Evolutionary conservation across 768 basidiomycete genomes (phyloP).

Genomic region (Hysterangium stoloniferum): DNA sequence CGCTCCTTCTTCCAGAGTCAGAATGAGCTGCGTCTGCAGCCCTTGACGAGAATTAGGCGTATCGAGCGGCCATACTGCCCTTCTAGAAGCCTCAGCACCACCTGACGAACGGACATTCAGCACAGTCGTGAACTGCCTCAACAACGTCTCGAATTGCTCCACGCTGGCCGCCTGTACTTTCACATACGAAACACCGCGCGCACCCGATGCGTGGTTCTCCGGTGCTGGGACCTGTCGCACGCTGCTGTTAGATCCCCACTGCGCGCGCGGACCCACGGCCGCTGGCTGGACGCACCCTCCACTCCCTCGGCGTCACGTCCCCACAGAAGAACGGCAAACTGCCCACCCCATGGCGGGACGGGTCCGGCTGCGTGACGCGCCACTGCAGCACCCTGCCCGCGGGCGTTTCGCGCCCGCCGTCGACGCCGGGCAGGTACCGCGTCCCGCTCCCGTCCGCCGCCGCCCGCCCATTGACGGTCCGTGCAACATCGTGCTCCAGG

Average conservation of each 20-base stretch:
- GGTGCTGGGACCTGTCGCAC: constrained; percentile 43
- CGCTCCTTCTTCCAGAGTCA: constrained; percentile 26
- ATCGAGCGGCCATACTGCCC: constrained; percentile 38
- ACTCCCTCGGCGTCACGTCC: constrained; percentile 53
- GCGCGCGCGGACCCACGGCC: background rate
- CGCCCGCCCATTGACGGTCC: constrained; percentile 47
- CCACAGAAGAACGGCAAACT: constrained; percentile 66
- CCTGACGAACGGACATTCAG: constrained; percentile 34
- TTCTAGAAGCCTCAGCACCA: constrained; percentile 12
- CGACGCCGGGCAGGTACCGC: constrained; percentile 36
- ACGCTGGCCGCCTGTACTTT: constrained; percentile 30
- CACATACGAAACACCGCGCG: constrained; percentile 43
- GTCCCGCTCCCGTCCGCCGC: constrained; percentile 29
- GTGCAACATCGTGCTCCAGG: constrained; percentile 38
- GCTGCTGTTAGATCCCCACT: background rate
- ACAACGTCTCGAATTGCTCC: constrained; percentile 23
- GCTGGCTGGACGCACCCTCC: constrained; percentile 39
- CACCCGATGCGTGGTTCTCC: constrained; percentile 39
- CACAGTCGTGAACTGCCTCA: constrained; percentile 39
- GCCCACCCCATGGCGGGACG: constrained; percentile 22
- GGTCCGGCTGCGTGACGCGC: constrained; percentile 41
- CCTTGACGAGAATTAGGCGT: constrained; percentile 22
- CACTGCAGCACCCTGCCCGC: constrained; percentile 54
- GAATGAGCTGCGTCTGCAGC: constrained; percentile 25
- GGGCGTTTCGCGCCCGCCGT: constrained; percentile 47